A percentile compares a stretch with the other conserved stretches of the same genome.
phyloP scores from a whole-genome alignment of 441 rosid genomes.

The Adansonia gregorii region DNA sequence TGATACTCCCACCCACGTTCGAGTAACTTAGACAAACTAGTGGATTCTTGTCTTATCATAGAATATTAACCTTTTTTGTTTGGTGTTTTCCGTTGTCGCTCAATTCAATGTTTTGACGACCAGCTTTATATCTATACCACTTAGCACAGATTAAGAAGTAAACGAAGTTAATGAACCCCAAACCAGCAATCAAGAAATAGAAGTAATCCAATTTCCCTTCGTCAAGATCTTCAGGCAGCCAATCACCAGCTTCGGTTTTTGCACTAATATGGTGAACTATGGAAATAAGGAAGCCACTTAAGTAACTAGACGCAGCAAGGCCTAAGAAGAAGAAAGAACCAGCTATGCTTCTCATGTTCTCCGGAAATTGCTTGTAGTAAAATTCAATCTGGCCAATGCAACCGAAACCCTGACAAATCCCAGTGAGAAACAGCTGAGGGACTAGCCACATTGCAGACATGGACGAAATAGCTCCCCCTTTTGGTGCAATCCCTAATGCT shows the following conservation, averaged over 20 bases:
- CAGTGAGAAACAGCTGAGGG: constrained; percentile 18
- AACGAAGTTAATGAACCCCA: constrained; percentile 19
- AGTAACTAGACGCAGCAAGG: constrained; percentile 36
- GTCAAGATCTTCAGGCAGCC: constrained; percentile 26
- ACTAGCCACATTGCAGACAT: constrained; percentile 40
- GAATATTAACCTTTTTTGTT: background rate
- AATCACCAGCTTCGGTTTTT: constrained; percentile 28
- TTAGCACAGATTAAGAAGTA: constrained; percentile 22
- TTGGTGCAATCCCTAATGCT: constrained; percentile 35
- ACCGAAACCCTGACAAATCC: constrained; percentile 37
- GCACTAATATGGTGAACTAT: constrained; percentile 36
- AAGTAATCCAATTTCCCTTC: constrained; percentile 26
- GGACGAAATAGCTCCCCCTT: constrained; percentile 41
- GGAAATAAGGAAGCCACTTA: constrained; percentile 41
- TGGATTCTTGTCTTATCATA: background rate
- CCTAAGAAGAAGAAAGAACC: constrained; percentile 42
- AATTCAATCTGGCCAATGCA: constrained; percentile 41
- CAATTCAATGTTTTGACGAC: background rate
- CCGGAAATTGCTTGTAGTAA: constrained; percentile 47
- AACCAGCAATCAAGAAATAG: constrained; percentile 18
- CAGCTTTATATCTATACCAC: constrained; percentile 32
- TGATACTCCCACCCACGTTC: too few species aligned
- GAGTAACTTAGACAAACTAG: background rate
- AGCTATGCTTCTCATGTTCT: constrained; percentile 34
- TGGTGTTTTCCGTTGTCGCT: background rate